These are phyloP conservation scores for Candida easanensis DNA, from an alignment of 805 yeast genomes.

Conservation along the genomic window DNA sequence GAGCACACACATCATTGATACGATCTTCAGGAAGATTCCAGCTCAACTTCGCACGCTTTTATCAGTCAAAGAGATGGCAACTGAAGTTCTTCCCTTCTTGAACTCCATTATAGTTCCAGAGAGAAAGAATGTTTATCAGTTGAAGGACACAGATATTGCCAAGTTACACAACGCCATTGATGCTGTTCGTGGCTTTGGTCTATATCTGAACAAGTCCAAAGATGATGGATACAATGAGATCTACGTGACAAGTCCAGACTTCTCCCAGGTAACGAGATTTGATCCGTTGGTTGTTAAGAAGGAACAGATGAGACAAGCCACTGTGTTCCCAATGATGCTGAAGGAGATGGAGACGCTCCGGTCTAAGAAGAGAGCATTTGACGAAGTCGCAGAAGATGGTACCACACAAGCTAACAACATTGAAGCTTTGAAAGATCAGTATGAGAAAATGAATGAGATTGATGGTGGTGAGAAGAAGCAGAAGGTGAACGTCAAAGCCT, in stretches of 20 bases:
- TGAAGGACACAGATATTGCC: slow-evolving; percentile 20
- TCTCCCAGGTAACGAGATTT: slow-evolving; percentile 21
- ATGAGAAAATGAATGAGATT: slow-evolving; percentile 30
- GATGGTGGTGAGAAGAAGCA: slow-evolving; percentile 29
- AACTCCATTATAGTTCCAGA: slow-evolving; percentile 31
- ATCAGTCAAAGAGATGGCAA: slow-evolving; percentile 15
- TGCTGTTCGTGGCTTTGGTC: slow-evolving; percentile 37
- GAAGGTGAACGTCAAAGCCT: slow-evolving; percentile 40
- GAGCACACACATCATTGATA: slow-evolving; percentile 13
- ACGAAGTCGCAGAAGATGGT: slow-evolving; percentile 17
- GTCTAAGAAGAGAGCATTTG: slow-evolving; percentile 32
- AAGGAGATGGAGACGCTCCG: slow-evolving; percentile 29
- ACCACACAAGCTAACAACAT: slow-evolving; percentile 16
- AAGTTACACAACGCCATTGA: slow-evolving; percentile 37
- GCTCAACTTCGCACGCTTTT: slow-evolving; percentile 16
- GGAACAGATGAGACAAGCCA: slow-evolving; percentile 23
- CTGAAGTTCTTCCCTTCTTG: slow-evolving; percentile 35
- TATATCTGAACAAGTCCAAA: slow-evolving; percentile 35
- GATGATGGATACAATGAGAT: slow-evolving; percentile 31
- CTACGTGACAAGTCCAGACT: slow-evolving; percentile 25
- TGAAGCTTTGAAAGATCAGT: slow-evolving; percentile 40
- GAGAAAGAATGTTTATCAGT: slow-evolving; percentile 17
- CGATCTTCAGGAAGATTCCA: slow-evolving; percentile 12
- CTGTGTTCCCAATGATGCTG: slow-evolving; percentile 21
- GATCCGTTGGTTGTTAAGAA: slow-evolving; percentile 17